Percentiles rank a stretch among this genome's conserved stretches.
Evolutionary conservation across 73 alveolate species (phyloP).

Genomic region (Symbiodinium pilosum): DNA sequence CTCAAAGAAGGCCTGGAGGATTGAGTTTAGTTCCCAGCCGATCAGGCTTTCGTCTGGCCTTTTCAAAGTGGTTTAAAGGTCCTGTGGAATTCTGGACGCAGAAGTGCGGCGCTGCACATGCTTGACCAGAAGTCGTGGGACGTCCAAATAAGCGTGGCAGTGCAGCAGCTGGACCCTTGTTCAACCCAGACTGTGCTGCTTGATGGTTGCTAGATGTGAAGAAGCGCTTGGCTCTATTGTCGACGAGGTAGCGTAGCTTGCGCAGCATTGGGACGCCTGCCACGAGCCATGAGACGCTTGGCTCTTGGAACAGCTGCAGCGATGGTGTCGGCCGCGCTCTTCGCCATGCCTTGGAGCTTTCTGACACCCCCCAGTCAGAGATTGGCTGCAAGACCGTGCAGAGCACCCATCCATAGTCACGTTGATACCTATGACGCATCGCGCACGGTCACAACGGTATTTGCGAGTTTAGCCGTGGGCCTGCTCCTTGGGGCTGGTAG

Average conservation of each 20-base stretch:
- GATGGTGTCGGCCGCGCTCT: not conserved
- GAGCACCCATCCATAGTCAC: not conserved
- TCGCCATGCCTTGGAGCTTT: not conserved
- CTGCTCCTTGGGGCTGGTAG: not conserved
- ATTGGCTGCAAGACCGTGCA: too few species aligned
- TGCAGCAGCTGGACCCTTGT: not conserved
- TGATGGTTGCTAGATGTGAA: too few species aligned
- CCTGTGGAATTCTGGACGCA: not conserved
- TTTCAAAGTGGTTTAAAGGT: not conserved
- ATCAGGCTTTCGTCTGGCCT: too few species aligned
- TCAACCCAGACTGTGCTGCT: too few species aligned
- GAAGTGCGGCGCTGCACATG: constrained; percentile 7
- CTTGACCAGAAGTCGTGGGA: not conserved
- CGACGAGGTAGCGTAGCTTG: too few species aligned
- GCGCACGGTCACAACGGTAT: not conserved
- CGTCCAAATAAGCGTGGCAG: not conserved
- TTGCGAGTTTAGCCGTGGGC: not conserved
- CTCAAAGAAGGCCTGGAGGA: too few species aligned
- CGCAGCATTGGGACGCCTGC: not conserved
- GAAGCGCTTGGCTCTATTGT: too few species aligned
- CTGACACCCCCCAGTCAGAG: too few species aligned
- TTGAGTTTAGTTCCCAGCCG: too few species aligned
- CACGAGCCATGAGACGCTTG: not conserved
- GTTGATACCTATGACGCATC: not conserved
- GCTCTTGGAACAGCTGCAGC: not conserved